Evolutionary conservation across 2,329 filamentous ascomycete genomes (phyloP).

Genomic region (Chrysoporthe cubensis): DNA sequence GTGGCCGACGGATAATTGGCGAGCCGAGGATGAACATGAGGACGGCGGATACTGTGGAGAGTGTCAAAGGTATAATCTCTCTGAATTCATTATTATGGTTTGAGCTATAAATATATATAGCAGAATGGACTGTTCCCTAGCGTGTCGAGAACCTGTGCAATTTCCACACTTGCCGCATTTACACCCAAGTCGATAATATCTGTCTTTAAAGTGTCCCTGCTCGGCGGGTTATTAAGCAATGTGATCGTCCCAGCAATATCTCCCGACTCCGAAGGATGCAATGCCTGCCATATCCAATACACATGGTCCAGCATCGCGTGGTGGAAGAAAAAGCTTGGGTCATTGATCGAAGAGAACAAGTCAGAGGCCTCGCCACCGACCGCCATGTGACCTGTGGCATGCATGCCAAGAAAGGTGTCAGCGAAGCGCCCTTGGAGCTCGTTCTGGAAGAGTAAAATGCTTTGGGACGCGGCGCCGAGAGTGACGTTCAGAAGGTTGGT

Average conservation of each 20-base stretch:
- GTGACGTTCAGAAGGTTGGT: constrained; percentile 35
- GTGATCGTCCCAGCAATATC: constrained; percentile 33
- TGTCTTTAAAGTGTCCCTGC: constrained; percentile 28
- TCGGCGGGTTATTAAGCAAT: constrained; percentile 32
- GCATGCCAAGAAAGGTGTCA: constrained; percentile 33
- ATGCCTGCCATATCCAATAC: constrained; percentile 37
- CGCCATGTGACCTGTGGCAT: constrained; percentile 21
- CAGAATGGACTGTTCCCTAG: too few species aligned
- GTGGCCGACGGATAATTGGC: too few species aligned
- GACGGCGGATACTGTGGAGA: too few species aligned
- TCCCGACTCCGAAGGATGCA: constrained; percentile 28
- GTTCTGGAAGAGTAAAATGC: constrained; percentile 36
- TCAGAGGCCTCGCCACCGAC: constrained; percentile 17
- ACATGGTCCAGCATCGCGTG: constrained; percentile 36
- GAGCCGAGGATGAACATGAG: too few species aligned
- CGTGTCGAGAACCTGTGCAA: too few species aligned
- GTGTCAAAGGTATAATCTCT: too few species aligned
- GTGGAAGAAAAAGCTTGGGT: constrained; percentile 42
- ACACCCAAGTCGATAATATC: background rate
- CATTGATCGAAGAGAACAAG: constrained; percentile 27
- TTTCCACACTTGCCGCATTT: too few species aligned
- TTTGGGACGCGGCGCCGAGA: constrained; percentile 27
- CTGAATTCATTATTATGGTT: too few species aligned
- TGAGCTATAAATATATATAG: too few species aligned
- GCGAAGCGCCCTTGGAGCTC: constrained; percentile 38